Evolutionary conservation across 495 filamentous ascomycete genomes (phyloP).

Genomic region (Parathielavia hyrcaniae): DNA sequence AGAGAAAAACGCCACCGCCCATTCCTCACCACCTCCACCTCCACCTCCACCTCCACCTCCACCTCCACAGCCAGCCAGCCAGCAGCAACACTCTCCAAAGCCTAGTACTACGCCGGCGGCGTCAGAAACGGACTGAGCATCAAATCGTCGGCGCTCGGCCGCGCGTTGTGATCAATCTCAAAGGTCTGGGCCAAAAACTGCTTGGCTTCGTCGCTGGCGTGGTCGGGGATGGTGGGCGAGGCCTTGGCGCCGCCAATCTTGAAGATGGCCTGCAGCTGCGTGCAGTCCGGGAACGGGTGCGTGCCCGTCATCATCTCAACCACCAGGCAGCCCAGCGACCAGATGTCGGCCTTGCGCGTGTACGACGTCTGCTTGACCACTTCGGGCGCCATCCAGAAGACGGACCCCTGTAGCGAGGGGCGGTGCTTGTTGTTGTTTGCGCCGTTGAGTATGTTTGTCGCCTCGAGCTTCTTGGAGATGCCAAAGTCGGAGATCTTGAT

Average conservation of each 20-base stretch:
- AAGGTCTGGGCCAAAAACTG: constrained; percentile 86
- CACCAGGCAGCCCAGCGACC: constrained; percentile 92
- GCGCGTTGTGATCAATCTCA: constrained; percentile 85
- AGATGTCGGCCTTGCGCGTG: constrained; percentile 99
- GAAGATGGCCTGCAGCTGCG: constrained; percentile 96
- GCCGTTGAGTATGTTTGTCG: constrained; percentile 47
- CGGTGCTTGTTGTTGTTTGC: constrained; percentile 67
- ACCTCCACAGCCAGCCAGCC: not conserved
- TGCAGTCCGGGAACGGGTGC: constrained; percentile 95
- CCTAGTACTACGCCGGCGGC: constrained; percentile 35
- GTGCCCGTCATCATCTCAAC: constrained; percentile 99
- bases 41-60: too few relatives aligned
- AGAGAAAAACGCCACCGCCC: too few relatives aligned
- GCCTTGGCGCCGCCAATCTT: constrained; percentile 88
- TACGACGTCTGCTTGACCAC: constrained; percentile 97
- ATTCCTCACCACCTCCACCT: too few relatives aligned
- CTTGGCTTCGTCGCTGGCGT: constrained; percentile 77
- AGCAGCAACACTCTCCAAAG: not conserved
- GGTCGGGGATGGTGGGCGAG: constrained; percentile 80
- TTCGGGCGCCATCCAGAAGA: constrained; percentile 99
- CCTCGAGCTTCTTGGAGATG: constrained; percentile 74
- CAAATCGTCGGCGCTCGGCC: constrained; percentile 86
- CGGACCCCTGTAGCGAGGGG: constrained; percentile 90
- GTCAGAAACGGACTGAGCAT: constrained; percentile 74
- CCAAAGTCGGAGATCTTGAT: constrained; percentile 99